Evolutionary conservation across 805 yeast species (phyloP).

Genomic region (Kurtzmaniella cleridarum): DNA sequence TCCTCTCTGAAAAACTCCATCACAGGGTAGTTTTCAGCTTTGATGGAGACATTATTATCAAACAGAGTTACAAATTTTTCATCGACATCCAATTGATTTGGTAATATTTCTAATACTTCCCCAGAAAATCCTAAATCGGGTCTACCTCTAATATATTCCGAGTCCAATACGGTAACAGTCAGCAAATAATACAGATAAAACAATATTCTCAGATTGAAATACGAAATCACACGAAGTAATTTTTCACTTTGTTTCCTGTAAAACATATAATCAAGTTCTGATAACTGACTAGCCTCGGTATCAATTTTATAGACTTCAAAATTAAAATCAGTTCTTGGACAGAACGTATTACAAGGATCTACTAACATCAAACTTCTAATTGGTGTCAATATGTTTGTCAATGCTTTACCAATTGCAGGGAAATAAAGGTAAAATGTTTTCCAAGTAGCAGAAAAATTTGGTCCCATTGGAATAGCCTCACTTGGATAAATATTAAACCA

Average conservation of each 20-base stretch:
- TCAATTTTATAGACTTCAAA: constrained; percentile 14
- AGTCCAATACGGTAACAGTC: constrained; percentile 16
- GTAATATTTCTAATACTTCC: constrained; percentile 14
- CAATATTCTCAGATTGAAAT: constrained; percentile 26
- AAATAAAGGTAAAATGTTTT: constrained; percentile 30
- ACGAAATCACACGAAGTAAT: constrained; percentile 25
- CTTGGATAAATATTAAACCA: constrained; percentile 34
- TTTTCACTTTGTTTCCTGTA: constrained; percentile 18
- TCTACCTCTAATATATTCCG: constrained; percentile 11
- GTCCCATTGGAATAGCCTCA: constrained; percentile 23
- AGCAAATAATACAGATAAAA: constrained; percentile 21
- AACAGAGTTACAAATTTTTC: constrained; percentile 8
- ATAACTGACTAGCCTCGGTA: constrained; percentile 2
- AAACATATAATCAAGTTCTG: constrained; percentile 10
- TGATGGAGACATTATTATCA: constrained; percentile 1
- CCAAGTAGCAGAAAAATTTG: constrained; percentile 22
- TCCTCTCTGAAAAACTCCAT: constrained; percentile 4
- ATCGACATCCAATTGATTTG: constrained; percentile 10
- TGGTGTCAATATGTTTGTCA: constrained; percentile 28
- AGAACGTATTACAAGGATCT: constrained; percentile 29
- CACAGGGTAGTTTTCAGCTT: constrained; percentile 3
- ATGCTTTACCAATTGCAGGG: constrained; percentile 28
- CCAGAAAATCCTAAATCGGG: constrained; percentile 7
- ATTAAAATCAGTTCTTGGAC: constrained; percentile 26
- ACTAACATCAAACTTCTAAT: constrained; percentile 28